Percentiles rank a stretch among this genome's conserved stretches.
Evolutionary conservation across 768 basidiomycete species (phyloP).

Genomic region (Suillus variegatus): DNA sequence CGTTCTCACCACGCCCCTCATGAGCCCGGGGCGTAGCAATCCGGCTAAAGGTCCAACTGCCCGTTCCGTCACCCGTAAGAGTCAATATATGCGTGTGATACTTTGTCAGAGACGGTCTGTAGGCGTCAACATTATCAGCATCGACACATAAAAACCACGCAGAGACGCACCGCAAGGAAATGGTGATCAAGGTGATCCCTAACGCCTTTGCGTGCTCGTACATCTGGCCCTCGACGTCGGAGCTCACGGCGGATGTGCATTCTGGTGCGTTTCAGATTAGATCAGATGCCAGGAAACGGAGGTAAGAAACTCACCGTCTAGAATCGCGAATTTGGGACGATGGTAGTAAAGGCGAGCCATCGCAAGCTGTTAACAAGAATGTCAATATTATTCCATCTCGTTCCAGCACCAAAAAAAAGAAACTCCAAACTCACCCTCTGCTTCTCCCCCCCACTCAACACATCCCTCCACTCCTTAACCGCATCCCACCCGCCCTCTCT

Average conservation of each 20-base stretch:
- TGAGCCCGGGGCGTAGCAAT: constrained; percentile 38
- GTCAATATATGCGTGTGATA: constrained; percentile 90
- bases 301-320: constrained; percentile 45
- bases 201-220: constrained; percentile 89
- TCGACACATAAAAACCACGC: neutral
- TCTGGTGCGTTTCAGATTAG: constrained; percentile 45
- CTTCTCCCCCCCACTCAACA: constrained; percentile 95
- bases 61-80: constrained; percentile 69
- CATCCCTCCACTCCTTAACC: constrained; percentile 95
- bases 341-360: constrained; percentile 95
- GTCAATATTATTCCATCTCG: neutral
- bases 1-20: neutral
- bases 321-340: constrained; percentile 75
- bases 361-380: constrained; percentile 57
- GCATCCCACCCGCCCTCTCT: constrained; percentile 90
- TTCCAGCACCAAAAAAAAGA: neutral
- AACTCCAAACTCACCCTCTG: constrained; percentile 60
- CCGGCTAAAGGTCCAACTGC: constrained; percentile 68
- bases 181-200: constrained; percentile 91
- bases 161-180: constrained; percentile 70
- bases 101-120: constrained; percentile 79
- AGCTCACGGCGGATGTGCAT: constrained; percentile 94
- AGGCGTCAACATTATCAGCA: neutral
- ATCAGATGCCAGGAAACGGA: constrained; percentile 48
- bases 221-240: constrained; percentile 95